Percentiles rank a stretch among this genome's conserved stretches.
Evolutionary conservation across 148 eudicot species (phyloP).

Genomic region (Cornus controversa): DNA sequence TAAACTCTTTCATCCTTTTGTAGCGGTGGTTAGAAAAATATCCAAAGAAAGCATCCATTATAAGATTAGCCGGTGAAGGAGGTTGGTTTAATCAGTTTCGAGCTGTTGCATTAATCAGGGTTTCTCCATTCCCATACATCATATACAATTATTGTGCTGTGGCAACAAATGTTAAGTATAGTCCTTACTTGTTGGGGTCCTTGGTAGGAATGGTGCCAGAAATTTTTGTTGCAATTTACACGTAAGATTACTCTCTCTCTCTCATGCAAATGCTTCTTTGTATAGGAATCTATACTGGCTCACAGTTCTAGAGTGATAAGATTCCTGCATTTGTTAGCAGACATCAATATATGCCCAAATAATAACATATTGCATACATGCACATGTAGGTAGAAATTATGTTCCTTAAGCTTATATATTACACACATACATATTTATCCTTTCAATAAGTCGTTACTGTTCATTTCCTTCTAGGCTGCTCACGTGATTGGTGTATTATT

Average conservation of each 20-base stretch:
- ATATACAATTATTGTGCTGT: constrained; percentile 82
- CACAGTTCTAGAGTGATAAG: neutral
- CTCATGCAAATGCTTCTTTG: neutral
- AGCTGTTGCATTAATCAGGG: constrained; percentile 75
- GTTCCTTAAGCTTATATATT: too few species aligned
- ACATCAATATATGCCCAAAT: neutral
- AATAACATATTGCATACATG: neutral
- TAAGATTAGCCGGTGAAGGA: constrained; percentile 90
- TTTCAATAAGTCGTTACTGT: neutral
- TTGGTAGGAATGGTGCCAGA: constrained; percentile 88
- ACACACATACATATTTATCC: neutral
- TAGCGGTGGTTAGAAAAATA: constrained; percentile 77
- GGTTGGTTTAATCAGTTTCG: constrained; percentile 67
- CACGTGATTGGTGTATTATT: neutral
- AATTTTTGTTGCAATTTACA: constrained; percentile 79
- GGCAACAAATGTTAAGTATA: constrained; percentile 85
- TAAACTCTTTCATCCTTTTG: constrained; percentile 15
- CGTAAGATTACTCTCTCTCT: constrained; percentile 46
- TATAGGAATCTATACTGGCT: neutral
- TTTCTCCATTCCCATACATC: constrained; percentile 93
- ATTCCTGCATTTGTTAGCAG: neutral
- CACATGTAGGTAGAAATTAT: neutral
- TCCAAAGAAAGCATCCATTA: constrained; percentile 77
- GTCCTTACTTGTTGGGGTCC: constrained; percentile 80
- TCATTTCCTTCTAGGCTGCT: neutral